A percentile compares a stretch with the other conserved stretches of the same genome.
Evolutionary conservation across 2,329 filamentous ascomycete species (phyloP).

Genomic region (Xylariaceae sp.): DNA sequence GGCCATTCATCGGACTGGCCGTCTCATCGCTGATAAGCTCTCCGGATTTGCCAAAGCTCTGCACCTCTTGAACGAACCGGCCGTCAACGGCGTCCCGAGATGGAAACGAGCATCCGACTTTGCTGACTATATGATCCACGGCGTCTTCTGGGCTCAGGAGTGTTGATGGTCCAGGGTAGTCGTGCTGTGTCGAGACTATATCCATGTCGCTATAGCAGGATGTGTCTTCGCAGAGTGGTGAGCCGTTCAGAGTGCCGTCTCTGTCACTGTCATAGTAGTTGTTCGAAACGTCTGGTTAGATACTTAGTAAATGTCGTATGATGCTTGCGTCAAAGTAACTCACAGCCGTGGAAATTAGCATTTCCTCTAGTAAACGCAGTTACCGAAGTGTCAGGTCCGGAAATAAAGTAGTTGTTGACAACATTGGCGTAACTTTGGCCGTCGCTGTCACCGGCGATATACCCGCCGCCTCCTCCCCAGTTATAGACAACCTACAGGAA

Average conservation of each 20-base stretch:
- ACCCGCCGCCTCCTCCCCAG: conserved; percentile 56
- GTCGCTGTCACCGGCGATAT: conserved; percentile 55
- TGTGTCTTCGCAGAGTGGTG: conserved; percentile 44
- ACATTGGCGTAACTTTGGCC: conserved; percentile 54
- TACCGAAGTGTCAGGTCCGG: conserved; percentile 52
- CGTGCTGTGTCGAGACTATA: conserved; percentile 43
- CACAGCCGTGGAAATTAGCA: conserved; percentile 53
- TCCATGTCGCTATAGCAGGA: conserved; percentile 52
- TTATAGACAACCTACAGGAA: conserved; percentile 53
- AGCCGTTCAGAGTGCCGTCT: conserved; percentile 53
- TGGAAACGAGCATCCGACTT: conserved; percentile 46
- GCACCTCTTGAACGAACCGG: conserved; percentile 46
- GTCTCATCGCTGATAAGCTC: conserved; percentile 50
- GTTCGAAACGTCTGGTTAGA: conserved; percentile 46
- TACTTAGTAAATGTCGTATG: neutral
- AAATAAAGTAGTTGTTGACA: conserved; percentile 60
- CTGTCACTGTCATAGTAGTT: conserved; percentile 56
- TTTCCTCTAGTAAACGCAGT: conserved; percentile 60
- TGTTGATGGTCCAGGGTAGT: conserved; percentile 47
- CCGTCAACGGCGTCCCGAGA: conserved; percentile 49
- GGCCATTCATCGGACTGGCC: conserved; percentile 41
- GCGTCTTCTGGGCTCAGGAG: conserved; percentile 44
- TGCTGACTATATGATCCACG: conserved; percentile 42
- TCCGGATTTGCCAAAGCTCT: conserved; percentile 48
- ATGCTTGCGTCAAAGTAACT: conserved; percentile 8